phyloP scores from a whole-genome alignment of 78 protist genomes.

The slime mould (Dictyostelium discoideum) region DNA sequence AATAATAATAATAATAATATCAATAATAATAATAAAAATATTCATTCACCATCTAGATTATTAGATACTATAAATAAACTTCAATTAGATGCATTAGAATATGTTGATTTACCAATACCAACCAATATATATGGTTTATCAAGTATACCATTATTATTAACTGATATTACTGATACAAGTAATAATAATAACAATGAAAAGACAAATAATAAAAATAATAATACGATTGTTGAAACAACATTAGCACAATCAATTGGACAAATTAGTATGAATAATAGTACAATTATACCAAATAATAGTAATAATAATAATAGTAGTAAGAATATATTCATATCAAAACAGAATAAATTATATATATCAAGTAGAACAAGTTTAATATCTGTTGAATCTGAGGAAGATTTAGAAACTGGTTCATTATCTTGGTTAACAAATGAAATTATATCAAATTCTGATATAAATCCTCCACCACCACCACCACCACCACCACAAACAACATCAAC shows the following conservation, averaged over 20 bases:
- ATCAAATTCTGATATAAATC: neutral
- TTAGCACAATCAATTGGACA: neutral
- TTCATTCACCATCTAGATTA: neutral
- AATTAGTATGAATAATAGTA: neutral
- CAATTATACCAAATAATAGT: neutral
- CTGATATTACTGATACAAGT: neutral
- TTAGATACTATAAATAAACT: neutral
- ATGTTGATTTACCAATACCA: conserved; percentile 59
- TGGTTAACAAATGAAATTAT: conserved; percentile 58
- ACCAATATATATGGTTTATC: conserved; percentile 68
- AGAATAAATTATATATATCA: conserved; percentile 10
- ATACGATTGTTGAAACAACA: neutral
- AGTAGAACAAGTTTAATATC: conserved; percentile 22
- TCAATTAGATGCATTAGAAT: conserved; percentile 42
- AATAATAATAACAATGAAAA: neutral
- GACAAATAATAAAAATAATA: neutral
- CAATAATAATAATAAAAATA: neutral
- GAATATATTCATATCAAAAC: neutral
- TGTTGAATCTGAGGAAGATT: conserved; percentile 13
- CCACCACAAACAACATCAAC: neutral
- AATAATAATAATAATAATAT: neutral
- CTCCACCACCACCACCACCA: neutral
- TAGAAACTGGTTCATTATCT: conserved; percentile 18
- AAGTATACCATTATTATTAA: neutral
- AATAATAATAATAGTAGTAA: neutral